Base-by-base conservation (phyloP, 164 flowering plant genomes). In the Paratinospora sagittata region DNA sequence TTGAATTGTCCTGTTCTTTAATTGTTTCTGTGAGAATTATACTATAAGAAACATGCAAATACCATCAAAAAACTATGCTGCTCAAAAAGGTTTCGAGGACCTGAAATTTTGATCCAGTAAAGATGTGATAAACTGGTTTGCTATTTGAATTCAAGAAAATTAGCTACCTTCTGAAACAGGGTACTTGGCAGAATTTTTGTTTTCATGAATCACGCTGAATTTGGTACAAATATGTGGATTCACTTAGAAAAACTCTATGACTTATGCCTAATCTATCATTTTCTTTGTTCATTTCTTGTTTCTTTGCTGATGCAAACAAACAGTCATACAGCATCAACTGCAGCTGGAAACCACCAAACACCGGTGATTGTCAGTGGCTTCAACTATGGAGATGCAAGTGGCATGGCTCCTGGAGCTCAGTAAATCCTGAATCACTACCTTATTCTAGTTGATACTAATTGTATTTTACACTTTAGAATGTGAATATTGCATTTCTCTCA, bases 321-420 rank as follows among this genome's bases (percentile, higher is more conserved):
- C 82, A 84, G 91, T 73, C 91, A 88, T 67, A 84, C 86, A 69
- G 89, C 91, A 8, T 81, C 91, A 69, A 83, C 77, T 58, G 88
- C 89, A 13, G 89, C 87, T 9, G 88, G 89, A 64, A 84, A 84
- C 72, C 49, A 78, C 73, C 76, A 45, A 21, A 68, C 77, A 52
- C 84, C 87, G 0, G 89, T 84, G 9, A 66, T 72, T 11, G 84
- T 68, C 23, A 81, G 82, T 68, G 84, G 83, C 21, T 85, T 78
- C 80, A 78, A 78, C 65, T 87, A 82, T 80, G 91, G 91, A 47
- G 70, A 69, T 71, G 89, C 91, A 37, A 85, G 91, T 49, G 91
- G 91, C 41, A 85, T 87, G 88, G 91, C 91, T 19, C 91, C 91
- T 8, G 87, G 86, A 69, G 91, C 91, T 26, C 78, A 84, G 89